These are phyloP conservation scores for Hymenoscyphus scutula DNA, from an alignment of 2,329 filamentous ascomycete species.

Conservation along the genomic window DNA sequence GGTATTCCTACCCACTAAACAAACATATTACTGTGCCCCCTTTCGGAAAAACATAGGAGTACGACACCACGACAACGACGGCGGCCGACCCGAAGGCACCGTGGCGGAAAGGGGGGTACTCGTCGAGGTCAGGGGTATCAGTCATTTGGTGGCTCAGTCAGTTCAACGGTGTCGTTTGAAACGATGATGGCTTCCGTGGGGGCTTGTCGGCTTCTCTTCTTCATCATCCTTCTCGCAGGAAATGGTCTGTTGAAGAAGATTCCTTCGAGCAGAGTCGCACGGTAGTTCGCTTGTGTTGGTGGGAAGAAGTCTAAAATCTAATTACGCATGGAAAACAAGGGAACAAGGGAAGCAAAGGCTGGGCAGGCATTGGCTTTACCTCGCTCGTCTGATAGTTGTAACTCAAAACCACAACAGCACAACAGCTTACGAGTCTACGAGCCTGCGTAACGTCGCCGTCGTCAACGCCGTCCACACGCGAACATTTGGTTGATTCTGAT, in stretches of 20 bases:
- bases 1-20: too few species aligned
- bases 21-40: not conserved
- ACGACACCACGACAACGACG: not conserved
- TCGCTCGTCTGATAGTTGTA: not conserved
- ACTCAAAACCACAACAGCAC: too few species aligned
- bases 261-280: not conserved
- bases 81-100: not conserved
- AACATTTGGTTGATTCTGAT: too few species aligned
- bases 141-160: not conserved
- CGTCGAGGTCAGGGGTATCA: not conserved
- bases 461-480: too few species aligned
- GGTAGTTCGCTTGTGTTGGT: not conserved
- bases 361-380: not conserved
- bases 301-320: not conserved
- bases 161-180: not conserved
- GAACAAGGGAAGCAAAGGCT: not conserved
- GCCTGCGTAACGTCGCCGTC: too few species aligned
- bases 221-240: not conserved
- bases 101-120: constrained; percentile 1
- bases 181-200: not conserved
- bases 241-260: not conserved
- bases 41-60: not conserved
- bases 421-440: too few species aligned
- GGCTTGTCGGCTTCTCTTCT: not conserved
- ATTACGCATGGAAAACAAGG: not conserved